phyloP scores from a whole-genome alignment of 169 alveolate species.

The Plasmodium gonderi region DNA sequence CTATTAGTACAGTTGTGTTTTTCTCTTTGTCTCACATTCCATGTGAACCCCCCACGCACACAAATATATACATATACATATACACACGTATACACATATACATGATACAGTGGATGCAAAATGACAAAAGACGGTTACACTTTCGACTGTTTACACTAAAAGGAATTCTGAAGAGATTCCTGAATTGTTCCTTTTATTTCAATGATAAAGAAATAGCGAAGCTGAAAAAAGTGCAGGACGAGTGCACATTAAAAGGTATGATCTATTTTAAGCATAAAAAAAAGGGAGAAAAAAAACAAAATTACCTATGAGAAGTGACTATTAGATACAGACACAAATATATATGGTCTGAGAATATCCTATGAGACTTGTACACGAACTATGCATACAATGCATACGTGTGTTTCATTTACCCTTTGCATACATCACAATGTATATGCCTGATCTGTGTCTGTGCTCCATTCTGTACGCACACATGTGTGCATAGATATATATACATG shows the following conservation, averaged over 20 bases:
- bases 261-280: not conserved
- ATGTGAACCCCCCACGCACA: too few species aligned
- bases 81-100: not conserved
- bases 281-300: not conserved
- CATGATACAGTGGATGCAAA: slow-evolving; percentile 50
- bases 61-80: too few species aligned
- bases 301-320: not conserved
- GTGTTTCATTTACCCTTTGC: not conserved
- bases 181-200: slow-evolving; percentile 37
- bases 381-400: not conserved
- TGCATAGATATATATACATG: too few species aligned
- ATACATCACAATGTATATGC: not conserved
- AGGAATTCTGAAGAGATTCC: slow-evolving; percentile 57
- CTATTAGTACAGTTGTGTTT: not conserved
- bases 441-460: too few species aligned
- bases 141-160: slow-evolving; percentile 60
- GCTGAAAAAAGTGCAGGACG: slow-evolving; percentile 22
- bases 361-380: not conserved
- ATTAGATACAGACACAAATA: too few species aligned
- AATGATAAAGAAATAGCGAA: slow-evolving; percentile 50
- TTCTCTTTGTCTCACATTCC: too few species aligned
- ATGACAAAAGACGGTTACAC: slow-evolving; percentile 16
- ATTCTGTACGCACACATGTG: too few species aligned
- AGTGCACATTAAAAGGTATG: slow-evolving; percentile 25
- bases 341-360: too few species aligned